A percentile compares a stretch with the other conserved stretches of the same genome.
Conservation (phyloP, 2,329 filamentous ascomycete species). For the Aspergillus clavatus region DNA sequence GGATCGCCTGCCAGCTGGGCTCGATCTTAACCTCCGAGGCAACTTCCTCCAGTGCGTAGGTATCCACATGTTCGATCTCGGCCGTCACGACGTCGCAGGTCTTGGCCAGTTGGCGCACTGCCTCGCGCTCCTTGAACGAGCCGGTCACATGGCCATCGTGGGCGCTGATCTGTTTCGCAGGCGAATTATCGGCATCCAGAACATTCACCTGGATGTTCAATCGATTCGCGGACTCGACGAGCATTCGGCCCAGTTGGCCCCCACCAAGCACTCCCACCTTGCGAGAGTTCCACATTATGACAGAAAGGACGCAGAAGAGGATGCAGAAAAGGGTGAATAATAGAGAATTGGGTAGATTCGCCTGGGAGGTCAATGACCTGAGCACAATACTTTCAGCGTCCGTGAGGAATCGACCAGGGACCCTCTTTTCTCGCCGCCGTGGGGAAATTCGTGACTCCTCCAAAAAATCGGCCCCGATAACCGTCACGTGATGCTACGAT, state of each 20-base stretch:
- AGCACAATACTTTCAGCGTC: background rate
- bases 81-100: constrained; percentile 78
- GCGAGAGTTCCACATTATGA: constrained; percentile 37
- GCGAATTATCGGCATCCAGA: constrained; percentile 69
- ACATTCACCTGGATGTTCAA: constrained; percentile 75
- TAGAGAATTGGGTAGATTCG: constrained; percentile 7
- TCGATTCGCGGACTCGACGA: constrained; percentile 77
- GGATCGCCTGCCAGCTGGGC: constrained; percentile 79
- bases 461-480: constrained; percentile 13
- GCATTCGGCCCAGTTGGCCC: constrained; percentile 87
- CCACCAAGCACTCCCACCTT: constrained; percentile 53
- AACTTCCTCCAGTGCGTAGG: constrained; percentile 81
- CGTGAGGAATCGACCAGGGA: constrained; percentile 3
- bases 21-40: constrained; percentile 63
- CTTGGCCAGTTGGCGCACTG: constrained; percentile 73
- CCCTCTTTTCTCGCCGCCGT: constrained; percentile 17
- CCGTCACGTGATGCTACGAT: constrained; percentile 20
- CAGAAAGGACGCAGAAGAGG: background rate
- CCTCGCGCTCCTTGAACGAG: constrained; percentile 78
- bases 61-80: constrained; percentile 93
- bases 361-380: background rate
- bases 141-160: constrained; percentile 71
- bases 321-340: constrained; percentile 2
- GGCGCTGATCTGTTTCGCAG: constrained; percentile 80
- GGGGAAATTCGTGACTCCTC: constrained; percentile 7